Conservation (phyloP, 2,329 filamentous ascomycete genomes). For the Falciphora oryzae region DNA sequence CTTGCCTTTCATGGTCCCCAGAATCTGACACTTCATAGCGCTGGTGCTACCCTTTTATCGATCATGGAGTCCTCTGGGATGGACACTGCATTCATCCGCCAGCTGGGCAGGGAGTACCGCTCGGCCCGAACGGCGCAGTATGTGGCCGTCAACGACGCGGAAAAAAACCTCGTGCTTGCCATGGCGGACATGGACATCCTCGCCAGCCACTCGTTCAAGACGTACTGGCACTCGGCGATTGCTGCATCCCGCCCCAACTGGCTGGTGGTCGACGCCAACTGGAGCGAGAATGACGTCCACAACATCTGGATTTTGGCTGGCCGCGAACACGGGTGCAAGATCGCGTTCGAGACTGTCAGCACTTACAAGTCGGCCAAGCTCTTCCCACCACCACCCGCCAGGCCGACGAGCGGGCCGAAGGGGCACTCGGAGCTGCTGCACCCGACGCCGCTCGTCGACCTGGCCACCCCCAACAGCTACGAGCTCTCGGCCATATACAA, state of each 20-base stretch:
- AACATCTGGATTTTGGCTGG: constrained; percentile 58
- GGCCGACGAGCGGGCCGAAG: constrained; percentile 23
- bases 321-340: constrained; percentile 46
- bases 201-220: constrained; percentile 45
- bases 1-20: background rate
- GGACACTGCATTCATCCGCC: constrained; percentile 56
- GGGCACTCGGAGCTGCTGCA: constrained; percentile 33
- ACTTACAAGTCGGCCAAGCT: constrained; percentile 68
- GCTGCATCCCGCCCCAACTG: constrained; percentile 58
- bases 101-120: constrained; percentile 41
- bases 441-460: constrained; percentile 59
- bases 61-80: constrained; percentile 61
- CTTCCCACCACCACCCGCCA: constrained; percentile 41
- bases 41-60: constrained; percentile 66
- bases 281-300: constrained; percentile 60
- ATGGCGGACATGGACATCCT: constrained; percentile 96
- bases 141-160: constrained; percentile 77
- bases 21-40: constrained; percentile 34
- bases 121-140: constrained; percentile 78
- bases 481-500: constrained; percentile 77
- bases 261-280: constrained; percentile 85
- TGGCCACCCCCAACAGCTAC: constrained; percentile 76
- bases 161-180: constrained; percentile 79
- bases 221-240: constrained; percentile 57
- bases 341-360: constrained; percentile 88